Base-by-base conservation (phyloP, 2,329 filamentous ascomycete genomes). In the Hypoxylon sp. region DNA sequence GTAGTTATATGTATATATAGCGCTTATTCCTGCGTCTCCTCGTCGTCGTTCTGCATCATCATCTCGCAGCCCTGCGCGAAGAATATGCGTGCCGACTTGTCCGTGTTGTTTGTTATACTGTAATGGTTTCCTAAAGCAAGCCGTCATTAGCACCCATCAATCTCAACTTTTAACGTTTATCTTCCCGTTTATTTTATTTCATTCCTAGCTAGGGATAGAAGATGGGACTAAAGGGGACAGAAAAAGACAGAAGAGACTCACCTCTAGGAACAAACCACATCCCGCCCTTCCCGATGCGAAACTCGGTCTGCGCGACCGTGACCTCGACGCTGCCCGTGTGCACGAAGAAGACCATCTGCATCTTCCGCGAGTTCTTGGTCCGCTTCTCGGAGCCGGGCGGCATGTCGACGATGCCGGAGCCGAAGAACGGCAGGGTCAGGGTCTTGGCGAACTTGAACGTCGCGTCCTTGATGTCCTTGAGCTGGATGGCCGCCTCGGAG, bases 281-380 rank as follows among this genome's bases (percentile, higher is more conserved):
- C 43, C 93, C 93, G 29, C 93, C 92, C 62, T 89, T 91, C 26
- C 87, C 85, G 59, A 96, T 91, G 48, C 88, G 85, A 69, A 99
- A 97, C 55, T 80, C 77, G 16, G 82, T 88, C 59, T 89, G 83
- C 59, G 88, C 84, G 36, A 96, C 82, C 19, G 84, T 88, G 13
- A 96, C 92, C 59, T 85, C 78, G 13, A 97, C 91, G 59, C 88
- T 86, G 15, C 94, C 94, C 32, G 83, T 81, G 62, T 91, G 87
- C 20, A 99, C 88, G 63, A 96, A 97, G 71, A 97, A 97, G 1
- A 89, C 87, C 88, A 99, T 94, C 68, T 97, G 91, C 90, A 97
- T 97, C 75, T 89, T 92, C 57, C 93, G 82, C 25, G 89, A 89
- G 72, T 97, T 97, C 79, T 97, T 97, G 37, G 87, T 83, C 62